Evolutionary conservation across 768 basidiomycete species (phyloP).

Genomic region (Sarcomyxa edulis): DNA sequence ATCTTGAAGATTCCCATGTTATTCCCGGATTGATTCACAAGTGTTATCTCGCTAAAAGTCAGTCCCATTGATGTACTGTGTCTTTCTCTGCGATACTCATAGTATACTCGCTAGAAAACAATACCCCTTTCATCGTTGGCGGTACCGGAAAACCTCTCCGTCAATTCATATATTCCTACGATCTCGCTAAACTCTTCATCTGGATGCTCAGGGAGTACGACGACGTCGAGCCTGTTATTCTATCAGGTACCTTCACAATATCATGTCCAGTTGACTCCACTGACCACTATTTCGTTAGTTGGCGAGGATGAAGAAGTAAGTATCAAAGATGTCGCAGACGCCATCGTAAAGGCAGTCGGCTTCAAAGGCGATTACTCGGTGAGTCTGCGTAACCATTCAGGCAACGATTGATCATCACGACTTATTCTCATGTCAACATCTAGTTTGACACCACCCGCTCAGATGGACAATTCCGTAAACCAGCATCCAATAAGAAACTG

Average conservation of each 20-base stretch:
- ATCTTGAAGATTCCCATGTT: slow-evolving; percentile 88
- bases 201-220: slow-evolving; percentile 90
- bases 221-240: slow-evolving; percentile 88
- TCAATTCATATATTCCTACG: slow-evolving; percentile 97
- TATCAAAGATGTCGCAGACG: slow-evolving; percentile 85
- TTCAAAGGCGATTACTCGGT: slow-evolving; percentile 77
- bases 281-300: slow-evolving; percentile 38
- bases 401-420: neutral
- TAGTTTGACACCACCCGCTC: slow-evolving; percentile 83
- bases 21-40: slow-evolving; percentile 93
- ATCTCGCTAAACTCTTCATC: slow-evolving; percentile 93
- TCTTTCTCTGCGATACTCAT: slow-evolving; percentile 4
- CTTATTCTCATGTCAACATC: neutral
- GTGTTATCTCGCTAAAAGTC: slow-evolving; percentile 88
- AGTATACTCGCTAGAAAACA: slow-evolving; percentile 49
- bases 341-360: slow-evolving; percentile 80
- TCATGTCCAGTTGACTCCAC: slow-evolving; percentile 1
- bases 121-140: slow-evolving; percentile 79
- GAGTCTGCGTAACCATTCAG: slow-evolving; percentile 15
- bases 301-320: slow-evolving; percentile 93
- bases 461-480: slow-evolving; percentile 95
- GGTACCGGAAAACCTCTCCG: slow-evolving; percentile 90
- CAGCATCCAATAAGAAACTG: slow-evolving; percentile 89
- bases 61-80: slow-evolving; percentile 9
- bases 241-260: slow-evolving; percentile 55